Evolutionary conservation across 257 asterid species (phyloP).

Genomic region (Solanum ossicruentum): DNA sequence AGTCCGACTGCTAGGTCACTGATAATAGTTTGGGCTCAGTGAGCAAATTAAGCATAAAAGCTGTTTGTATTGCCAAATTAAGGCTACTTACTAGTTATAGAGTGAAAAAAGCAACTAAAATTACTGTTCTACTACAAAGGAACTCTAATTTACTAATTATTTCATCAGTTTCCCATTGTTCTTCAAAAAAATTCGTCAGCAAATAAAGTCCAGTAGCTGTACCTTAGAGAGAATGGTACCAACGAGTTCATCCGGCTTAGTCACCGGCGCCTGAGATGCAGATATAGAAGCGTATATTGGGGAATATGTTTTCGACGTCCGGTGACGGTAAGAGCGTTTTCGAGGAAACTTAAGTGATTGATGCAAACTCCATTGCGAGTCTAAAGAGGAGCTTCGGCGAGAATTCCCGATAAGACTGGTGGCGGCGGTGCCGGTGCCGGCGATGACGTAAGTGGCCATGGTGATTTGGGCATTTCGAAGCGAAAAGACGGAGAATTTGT

Average conservation of each 20-base stretch:
- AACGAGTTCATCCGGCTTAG: slow-evolving; percentile 47
- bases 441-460: not conserved
- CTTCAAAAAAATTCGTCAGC: too few relatives aligned
- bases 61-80: not conserved
- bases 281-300: slow-evolving; percentile 31
- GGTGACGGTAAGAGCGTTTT: not conserved
- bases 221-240: slow-evolving; percentile 58
- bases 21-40: not conserved
- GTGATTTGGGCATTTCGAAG: not conserved
- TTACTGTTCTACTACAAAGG: not conserved
- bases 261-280: slow-evolving; percentile 13
- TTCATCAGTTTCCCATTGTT: not conserved
- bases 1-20: not conserved
- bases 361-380: not conserved
- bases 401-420: not conserved
- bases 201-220: not conserved
- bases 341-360: not conserved
- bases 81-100: not conserved
- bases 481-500: not conserved
- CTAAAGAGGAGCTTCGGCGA: not conserved
- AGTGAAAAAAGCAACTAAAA: not conserved
- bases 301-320: not conserved
- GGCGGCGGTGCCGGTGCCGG: not conserved
- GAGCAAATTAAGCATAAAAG: not conserved
- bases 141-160: not conserved